Base-by-base conservation (phyloP, 768 basidiomycete species). In the Phallus indusiatus region DNA sequence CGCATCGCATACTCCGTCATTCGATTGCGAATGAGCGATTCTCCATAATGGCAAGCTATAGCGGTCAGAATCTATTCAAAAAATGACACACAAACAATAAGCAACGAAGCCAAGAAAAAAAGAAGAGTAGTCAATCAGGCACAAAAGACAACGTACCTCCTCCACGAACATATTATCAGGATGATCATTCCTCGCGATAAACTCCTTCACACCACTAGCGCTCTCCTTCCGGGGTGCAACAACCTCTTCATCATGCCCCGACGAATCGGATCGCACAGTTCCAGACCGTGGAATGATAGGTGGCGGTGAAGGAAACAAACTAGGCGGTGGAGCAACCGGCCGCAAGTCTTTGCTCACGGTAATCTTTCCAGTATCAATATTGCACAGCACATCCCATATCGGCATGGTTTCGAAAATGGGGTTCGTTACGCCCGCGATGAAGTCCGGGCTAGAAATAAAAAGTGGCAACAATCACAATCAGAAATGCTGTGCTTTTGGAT, bases 361-460 rank as follows among this genome's bases (percentile, higher is more conserved):
- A 60, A 99, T 90, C 37, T 82, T 84, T 10, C 91, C 91, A 0
- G 84, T 82, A 52, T 90, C 87, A 62, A 97, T 84, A 68, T 98
- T 93, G 70, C 95, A 89, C 46, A 97, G 76, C 8, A 99, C 75
- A 70, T 99, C 96, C 96, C 96, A 99, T 12, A 82, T 79, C 0
- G 85, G 83, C 0, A 87, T 81, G 1, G 86, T 77, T 66, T 95
- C 92, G 71, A 97, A 97, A 50, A 97, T 93, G 1, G 94, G 96
- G 66, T 99, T 99, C 1, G 91, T 94, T 2, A 98, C 95, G 1
- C 96, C 96, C 10, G 94, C 96, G 55, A 99, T 94, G 68, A 86
- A 99, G 12, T 91, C 95, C 4, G 89, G 85, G 42, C 92, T 93
- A 63, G 42, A 9, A 37, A 36, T 46, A 51, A 47, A 61, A 59